These are phyloP conservation scores for Paracoccidioides lutzii DNA, from an alignment of 2,329 filamentous ascomycete genomes.

Conservation along the genomic window DNA sequence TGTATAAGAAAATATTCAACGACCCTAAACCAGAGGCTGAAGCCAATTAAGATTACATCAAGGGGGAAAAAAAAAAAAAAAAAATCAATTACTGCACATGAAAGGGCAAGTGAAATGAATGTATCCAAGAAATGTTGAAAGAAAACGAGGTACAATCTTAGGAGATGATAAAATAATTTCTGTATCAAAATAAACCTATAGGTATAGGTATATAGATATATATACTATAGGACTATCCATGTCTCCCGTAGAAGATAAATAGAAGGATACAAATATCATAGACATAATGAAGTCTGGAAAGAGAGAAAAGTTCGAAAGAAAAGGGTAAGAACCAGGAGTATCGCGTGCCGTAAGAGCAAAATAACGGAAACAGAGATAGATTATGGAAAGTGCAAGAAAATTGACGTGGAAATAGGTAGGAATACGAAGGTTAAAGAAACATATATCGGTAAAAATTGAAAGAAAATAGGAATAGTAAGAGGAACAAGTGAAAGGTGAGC, in stretches of 20 bases:
- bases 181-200: not conserved
- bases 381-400: not conserved
- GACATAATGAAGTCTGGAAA: not conserved
- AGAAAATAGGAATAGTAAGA: not conserved
- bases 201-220: not conserved
- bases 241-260: not conserved
- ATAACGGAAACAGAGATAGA: constrained; percentile 3
- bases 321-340: not conserved
- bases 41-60: not conserved
- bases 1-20: not conserved
- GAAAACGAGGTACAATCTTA: not conserved
- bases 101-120: not conserved
- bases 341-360: not conserved
- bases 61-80: not conserved
- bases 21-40: not conserved
- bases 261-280: not conserved
- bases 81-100: not conserved
- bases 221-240: not conserved
- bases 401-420: not conserved
- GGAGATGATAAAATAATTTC: not conserved
- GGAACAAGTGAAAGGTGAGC: not conserved
- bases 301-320: not conserved
- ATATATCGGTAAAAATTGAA: not conserved
- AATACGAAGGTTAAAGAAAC: constrained; percentile 5
- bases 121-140: not conserved